Evolutionary conservation across 371 early-diverging fungal species (phyloP).

Genomic region (Syncephalastrum monosporum): DNA sequence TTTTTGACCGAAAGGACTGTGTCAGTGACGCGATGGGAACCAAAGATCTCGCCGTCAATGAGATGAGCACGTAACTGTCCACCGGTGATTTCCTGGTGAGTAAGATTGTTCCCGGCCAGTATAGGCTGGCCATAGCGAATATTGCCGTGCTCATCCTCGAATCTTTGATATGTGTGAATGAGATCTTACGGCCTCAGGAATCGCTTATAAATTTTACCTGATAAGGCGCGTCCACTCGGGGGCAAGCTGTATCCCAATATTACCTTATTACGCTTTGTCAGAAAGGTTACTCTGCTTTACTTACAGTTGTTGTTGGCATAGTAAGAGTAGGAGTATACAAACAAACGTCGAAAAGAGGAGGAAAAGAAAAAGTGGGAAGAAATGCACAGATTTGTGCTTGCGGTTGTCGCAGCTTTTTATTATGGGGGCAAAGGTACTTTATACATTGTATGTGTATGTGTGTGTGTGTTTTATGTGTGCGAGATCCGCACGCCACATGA

Average conservation of each 20-base stretch:
- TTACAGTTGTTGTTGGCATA: slow-evolving; percentile 13
- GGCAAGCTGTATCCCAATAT: slow-evolving; percentile 7
- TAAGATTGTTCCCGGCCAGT: slow-evolving; percentile 11
- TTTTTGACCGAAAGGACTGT: slow-evolving; percentile 34
- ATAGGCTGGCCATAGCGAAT: slow-evolving; percentile 47
- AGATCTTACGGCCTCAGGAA: neutral
- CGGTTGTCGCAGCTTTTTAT: too few species aligned
- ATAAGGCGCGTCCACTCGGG: slow-evolving; percentile 27
- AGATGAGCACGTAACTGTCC: slow-evolving; percentile 36
- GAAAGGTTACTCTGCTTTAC: neutral
- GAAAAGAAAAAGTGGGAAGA: slow-evolving; percentile 3
- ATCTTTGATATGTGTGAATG: slow-evolving; percentile 20
- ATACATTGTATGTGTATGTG: too few species aligned
- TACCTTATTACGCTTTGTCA: neutral
- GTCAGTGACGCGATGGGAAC: slow-evolving; percentile 32
- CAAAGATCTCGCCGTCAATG: slow-evolving; percentile 45
- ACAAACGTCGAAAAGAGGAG: neutral
- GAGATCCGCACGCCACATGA: too few species aligned
- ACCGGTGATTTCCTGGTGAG: slow-evolving; percentile 13
- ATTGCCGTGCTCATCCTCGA: slow-evolving; percentile 45
- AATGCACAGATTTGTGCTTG: too few species aligned
- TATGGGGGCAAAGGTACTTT: too few species aligned
- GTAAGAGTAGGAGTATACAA: neutral
- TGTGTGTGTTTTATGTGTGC: too few species aligned
- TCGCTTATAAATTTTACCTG: slow-evolving; percentile 11